Base-by-base conservation (phyloP, 805 yeast species). In the Debaryomyces castellii region DNA sequence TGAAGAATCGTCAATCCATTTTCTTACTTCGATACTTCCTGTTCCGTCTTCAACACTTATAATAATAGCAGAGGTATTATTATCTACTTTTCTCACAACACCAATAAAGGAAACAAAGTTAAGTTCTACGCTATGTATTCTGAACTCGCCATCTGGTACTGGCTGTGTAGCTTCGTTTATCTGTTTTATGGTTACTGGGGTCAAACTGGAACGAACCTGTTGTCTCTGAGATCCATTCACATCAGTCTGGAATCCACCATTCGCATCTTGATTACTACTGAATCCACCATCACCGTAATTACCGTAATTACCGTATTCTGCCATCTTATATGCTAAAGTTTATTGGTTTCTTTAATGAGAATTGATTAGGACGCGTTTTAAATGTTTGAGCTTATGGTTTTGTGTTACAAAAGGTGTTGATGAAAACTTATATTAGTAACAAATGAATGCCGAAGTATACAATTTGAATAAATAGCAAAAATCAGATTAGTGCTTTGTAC, bases 11-110 rank as follows among this genome's bases (percentile, higher is more conserved):
- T 64, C 64, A 14, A 67, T 58, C 92, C 92, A 87, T 51, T 77
- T 77, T 55, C 85, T 76, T 40, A 86, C 75, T 21, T 82, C 84
- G 5, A 83, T 70, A 3, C 76, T 72, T 0, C 89, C 65, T 43
- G 94, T 83, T 9, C 94, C 92, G 60, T 87, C 95, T 57, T 87
- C 94, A n/a, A 87, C 58, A 16, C 82, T 80, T 38, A 85, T 60
- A 17, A 67, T 65, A 23, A 83, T 65, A 36, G 81, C 80, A 6
- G 84, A 71, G 1, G 86, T 76, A 47, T 76, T 77, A 47, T 82
- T 82, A 2, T 74, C 73, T 12, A 85, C 78, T 47, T 80, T 81
- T 58, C 92, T 74, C n/a, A 87, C 70, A 17, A 86, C 81, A 0
- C 90, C 95, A 6, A 84, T 80, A 54, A 86, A 63, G 21, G 83